phyloP scores from a whole-genome alignment of 1,284 basidiomycete genomes.

The Ceratobasidium sp. region DNA sequence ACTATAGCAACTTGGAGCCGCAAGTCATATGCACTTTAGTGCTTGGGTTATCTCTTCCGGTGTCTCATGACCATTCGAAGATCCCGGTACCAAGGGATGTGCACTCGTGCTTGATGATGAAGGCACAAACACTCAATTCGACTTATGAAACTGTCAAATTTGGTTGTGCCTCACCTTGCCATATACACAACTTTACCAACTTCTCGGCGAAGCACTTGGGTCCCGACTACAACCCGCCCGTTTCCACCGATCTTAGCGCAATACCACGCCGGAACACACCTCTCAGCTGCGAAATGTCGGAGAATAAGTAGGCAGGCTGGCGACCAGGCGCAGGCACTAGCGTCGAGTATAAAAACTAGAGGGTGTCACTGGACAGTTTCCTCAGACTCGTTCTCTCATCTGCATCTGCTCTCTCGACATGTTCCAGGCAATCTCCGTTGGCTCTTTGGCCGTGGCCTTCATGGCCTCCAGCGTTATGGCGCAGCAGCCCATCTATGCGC shows the following conservation, averaged over 20 bases:
- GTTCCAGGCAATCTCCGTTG: constrained; percentile 36
- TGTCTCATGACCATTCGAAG: constrained; percentile 6
- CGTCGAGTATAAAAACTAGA: constrained; percentile 30
- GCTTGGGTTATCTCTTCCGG: neutral
- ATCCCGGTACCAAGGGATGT: neutral
- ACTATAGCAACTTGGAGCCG: neutral
- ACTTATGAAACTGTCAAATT: neutral
- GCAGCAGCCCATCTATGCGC: constrained; percentile 43
- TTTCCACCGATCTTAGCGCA: constrained; percentile 39
- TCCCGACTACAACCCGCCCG: constrained; percentile 42
- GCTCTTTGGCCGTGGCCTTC: constrained; percentile 41
- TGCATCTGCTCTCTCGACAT: constrained; percentile 24
- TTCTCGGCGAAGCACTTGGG: neutral
- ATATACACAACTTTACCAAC: neutral
- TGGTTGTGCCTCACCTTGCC: constrained; percentile 8
- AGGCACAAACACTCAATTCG: neutral
- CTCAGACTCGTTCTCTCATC: constrained; percentile 35
- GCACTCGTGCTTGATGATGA: neutral
- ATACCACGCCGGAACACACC: neutral
- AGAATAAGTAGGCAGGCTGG: constrained; percentile 14
- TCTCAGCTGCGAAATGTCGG: constrained; percentile 43
- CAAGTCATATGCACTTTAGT: neutral
- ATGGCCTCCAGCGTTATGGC: constrained; percentile 43
- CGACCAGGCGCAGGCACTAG: constrained; percentile 11
- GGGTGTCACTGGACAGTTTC: neutral